A percentile compares a stretch with the other conserved stretches of the same genome.
Evolutionary conservation across 495 filamentous ascomycete species (phyloP).

Genomic region (Podospora tetraspora): DNA sequence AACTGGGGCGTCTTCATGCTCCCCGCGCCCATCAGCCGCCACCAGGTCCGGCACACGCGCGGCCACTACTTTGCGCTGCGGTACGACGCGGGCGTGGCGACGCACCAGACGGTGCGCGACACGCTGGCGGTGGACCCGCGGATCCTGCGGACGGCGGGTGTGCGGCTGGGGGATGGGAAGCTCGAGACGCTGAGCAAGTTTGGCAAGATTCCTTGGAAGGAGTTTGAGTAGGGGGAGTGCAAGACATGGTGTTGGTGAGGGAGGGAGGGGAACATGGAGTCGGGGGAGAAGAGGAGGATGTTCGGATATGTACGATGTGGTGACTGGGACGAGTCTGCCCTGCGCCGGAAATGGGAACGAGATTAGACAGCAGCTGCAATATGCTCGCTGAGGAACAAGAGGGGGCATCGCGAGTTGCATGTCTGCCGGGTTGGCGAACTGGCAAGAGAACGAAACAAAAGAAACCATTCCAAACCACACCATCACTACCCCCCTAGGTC

Average conservation of each 20-base stretch:
- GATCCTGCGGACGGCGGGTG: constrained; percentile 78
- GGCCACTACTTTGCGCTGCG: constrained; percentile 98
- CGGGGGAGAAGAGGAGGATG: constrained; percentile 1
- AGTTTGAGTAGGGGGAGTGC: constrained; percentile 18
- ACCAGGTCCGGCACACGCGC: constrained; percentile 70
- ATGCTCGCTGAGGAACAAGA: neutral
- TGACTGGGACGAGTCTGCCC: too few relatives aligned
- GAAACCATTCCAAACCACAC: neutral
- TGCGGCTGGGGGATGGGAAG: constrained; percentile 76
- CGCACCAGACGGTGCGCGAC: constrained; percentile 65
- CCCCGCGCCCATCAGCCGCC: constrained; percentile 64
- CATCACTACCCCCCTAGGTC: too few relatives aligned
- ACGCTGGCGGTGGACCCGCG: constrained; percentile 83
- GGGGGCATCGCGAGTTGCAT: too few relatives aligned
- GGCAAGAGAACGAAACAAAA: neutral
- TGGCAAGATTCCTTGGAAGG: constrained; percentile 42
- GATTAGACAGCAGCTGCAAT: neutral
- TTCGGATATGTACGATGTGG: neutral
- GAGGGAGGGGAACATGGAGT: too few relatives aligned
- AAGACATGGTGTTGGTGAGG: too few relatives aligned
- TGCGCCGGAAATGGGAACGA: neutral
- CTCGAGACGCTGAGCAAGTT: constrained; percentile 62
- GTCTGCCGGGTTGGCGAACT: too few relatives aligned
- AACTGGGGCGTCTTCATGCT: constrained; percentile 93
- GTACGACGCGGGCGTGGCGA: constrained; percentile 68